A percentile compares a stretch with the other conserved stretches of the same genome.
These are phyloP conservation scores for Pichia paraexigua DNA, from an alignment of 805 yeast genomes.

Conservation along the genomic window DNA sequence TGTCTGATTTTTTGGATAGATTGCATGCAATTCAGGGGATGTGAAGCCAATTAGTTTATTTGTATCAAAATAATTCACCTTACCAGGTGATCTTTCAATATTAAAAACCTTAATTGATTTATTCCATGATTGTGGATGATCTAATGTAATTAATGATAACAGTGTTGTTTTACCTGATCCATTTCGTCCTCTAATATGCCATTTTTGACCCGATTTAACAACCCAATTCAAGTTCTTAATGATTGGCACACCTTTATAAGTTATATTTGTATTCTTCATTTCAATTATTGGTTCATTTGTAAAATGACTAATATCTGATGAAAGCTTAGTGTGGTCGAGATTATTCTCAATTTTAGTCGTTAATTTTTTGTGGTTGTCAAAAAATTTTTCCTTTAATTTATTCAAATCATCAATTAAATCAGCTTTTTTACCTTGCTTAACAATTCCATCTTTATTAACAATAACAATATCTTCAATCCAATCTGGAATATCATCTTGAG, in stretches of 20 bases:
- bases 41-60: constrained; percentile 77
- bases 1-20: constrained; percentile 57
- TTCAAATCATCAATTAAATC: constrained; percentile 22
- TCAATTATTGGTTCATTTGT: constrained; percentile 30
- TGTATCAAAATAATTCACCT: constrained; percentile 65
- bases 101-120: constrained; percentile 57
- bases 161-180: constrained; percentile 94
- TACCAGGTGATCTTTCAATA: constrained; percentile 64
- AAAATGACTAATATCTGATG: neutral
- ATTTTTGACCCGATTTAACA: constrained; percentile 62
- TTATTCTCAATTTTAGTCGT: constrained; percentile 12
- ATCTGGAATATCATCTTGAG: constrained; percentile 65
- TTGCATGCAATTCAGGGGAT: constrained; percentile 87
- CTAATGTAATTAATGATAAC: constrained; percentile 77
- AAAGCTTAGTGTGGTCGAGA: neutral
- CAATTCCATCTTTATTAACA: constrained; percentile 49
- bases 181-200: constrained; percentile 86
- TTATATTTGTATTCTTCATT: constrained; percentile 54
- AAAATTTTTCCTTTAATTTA: constrained; percentile 18
- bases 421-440: constrained; percentile 37
- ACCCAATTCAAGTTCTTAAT: constrained; percentile 57
- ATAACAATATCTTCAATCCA: constrained; percentile 75
- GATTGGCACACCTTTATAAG: constrained; percentile 56
- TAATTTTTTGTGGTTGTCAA: constrained; percentile 16
- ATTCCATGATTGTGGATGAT: constrained; percentile 96